Base-by-base conservation (phyloP, 2,329 filamentous ascomycete genomes). In the Penicillium sp. region DNA sequence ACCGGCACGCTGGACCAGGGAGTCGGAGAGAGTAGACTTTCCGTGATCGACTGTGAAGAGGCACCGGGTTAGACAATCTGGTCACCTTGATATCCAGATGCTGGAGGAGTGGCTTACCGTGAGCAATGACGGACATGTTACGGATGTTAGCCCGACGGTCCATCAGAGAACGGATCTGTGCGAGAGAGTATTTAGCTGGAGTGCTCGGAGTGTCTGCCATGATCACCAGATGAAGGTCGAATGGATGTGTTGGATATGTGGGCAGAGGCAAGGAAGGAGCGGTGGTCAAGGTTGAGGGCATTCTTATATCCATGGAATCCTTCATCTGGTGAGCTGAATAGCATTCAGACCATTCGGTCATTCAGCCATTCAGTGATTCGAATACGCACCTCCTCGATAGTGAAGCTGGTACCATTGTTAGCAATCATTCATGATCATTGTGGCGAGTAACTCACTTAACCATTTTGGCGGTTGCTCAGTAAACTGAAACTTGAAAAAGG, bases 51-150 rank as follows among this genome's bases (percentile, higher is more conserved):
- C 86, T 85, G 64, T 58, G 55, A 48, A 57, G 44, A 41, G 44
- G 16, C 45, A 24, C 18, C 18, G 21, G 21, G 51, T 62, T 45
- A 58, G 52, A 49, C 32, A 44, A 11, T 16, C 24, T 27, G 5
- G 8, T 27, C 24, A 27, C 24, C 24, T 27, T 27, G 24, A 27
- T 5, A 27, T 27, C 24, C 5, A 8, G 8, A 27, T 27, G 24
- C 2, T 27, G 24, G 24, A 27, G 24, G 5, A 27, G 24, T 27
- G 16, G 73, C 81, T 75, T 79, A 85, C 83, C 92, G 84, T 99
- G 94, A 79, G 94, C 94, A 91, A 97, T 97, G 79, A 99, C 94
- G 83, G 92, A 97, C 93, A 97, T 97, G 88, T 97, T 97, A 75
- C 85, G 83, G 79, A 88, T 86, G 79, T 87, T 87, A 73, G 78